A percentile compares a stretch with the other conserved stretches of the same genome.
Evolutionary conservation across 2,329 filamentous ascomycete species (phyloP).

Genomic region (Colletotrichum cuscutae): DNA sequence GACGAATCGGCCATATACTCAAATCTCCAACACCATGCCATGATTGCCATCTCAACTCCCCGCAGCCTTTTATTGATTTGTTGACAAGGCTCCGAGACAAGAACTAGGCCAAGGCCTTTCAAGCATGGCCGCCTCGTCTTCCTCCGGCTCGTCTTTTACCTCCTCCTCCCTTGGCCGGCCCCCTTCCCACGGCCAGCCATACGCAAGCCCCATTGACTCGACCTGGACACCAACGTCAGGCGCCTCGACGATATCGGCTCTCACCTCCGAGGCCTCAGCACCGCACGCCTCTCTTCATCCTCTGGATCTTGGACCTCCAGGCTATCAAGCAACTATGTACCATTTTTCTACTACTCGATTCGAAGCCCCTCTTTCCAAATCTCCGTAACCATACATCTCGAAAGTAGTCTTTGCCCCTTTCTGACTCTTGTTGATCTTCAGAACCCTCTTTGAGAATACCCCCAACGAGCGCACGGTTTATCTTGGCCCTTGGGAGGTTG

Average conservation of each 20-base stretch:
- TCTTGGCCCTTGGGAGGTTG: constrained; percentile 63
- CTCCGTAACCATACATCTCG: constrained; percentile 36
- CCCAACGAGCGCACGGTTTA: constrained; percentile 60
- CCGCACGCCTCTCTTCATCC: constrained; percentile 53
- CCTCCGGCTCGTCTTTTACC: constrained; percentile 60
- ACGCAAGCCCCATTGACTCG: constrained; percentile 55
- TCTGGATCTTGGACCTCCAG: constrained; percentile 62
- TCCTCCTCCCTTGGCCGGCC: constrained; percentile 56
- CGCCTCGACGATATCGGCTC: constrained; percentile 55
- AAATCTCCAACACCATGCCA: constrained; percentile 13
- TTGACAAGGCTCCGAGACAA: constrained; percentile 16
- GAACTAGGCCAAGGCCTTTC: constrained; percentile 7
- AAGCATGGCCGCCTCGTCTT: constrained; percentile 54
- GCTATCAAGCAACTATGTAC: constrained; percentile 65
- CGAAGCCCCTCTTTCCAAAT: constrained; percentile 19
- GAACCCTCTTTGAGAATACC: constrained; percentile 62
- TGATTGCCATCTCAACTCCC: not conserved
- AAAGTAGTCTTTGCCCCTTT: not conserved
- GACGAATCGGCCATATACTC: constrained; percentile 1
- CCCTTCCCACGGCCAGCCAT: constrained; percentile 52
- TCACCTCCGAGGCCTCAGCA: constrained; percentile 51
- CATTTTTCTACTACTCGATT: constrained; percentile 37
- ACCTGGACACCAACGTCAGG: constrained; percentile 58
- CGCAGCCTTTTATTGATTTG: constrained; percentile 1
- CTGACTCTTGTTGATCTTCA: constrained; percentile 40